Percentiles rank a stretch among this genome's conserved stretches.
phyloP scores from a whole-genome alignment of 1,139 yeast species.

The Pichia sp. region DNA sequence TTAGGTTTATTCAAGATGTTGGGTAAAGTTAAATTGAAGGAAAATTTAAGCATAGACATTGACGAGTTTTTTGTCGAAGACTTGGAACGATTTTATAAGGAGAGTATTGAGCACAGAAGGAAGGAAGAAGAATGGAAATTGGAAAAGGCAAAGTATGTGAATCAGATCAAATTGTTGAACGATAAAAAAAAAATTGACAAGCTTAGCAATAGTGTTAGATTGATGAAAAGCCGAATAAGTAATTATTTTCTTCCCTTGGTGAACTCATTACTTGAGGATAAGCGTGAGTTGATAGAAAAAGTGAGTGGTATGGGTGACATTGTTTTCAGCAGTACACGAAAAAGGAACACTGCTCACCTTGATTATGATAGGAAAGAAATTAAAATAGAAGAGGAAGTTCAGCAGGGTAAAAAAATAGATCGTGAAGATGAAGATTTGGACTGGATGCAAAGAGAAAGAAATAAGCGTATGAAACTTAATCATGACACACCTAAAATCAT shows the following conservation, averaged over 20 bases:
- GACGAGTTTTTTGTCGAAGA: slow-evolving; percentile 16
- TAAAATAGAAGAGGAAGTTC: slow-evolving; percentile 30
- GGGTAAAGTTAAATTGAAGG: slow-evolving; percentile 1
- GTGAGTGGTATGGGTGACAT: not conserved
- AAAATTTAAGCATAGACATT: slow-evolving; percentile 2
- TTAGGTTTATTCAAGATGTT: slow-evolving; percentile 11
- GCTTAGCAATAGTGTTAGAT: slow-evolving; percentile 4
- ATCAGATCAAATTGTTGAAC: slow-evolving; percentile 6
- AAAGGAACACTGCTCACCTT: not conserved
- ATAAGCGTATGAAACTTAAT: slow-evolving; percentile 37
- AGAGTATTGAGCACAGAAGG: not conserved
- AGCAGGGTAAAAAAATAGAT: slow-evolving; percentile 21
- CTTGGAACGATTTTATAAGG: slow-evolving; percentile 3
- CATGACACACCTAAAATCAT: slow-evolving; percentile 6
- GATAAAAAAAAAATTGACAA: slow-evolving; percentile 5
- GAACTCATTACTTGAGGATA: slow-evolving; percentile 8
- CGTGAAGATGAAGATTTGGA: slow-evolving; percentile 30
- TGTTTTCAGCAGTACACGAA: slow-evolving; percentile 5
- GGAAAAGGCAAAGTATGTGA: not conserved
- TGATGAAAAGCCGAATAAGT: slow-evolving; percentile 8
- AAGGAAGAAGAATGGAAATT: slow-evolving; percentile 2
- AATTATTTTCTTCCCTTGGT: slow-evolving; percentile 12
- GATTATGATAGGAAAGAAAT: slow-evolving; percentile 45
- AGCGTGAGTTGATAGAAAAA: not conserved
- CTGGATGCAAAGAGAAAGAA: slow-evolving; percentile 28